Evolutionary conservation across 1,139 yeast genomes (phyloP).

Genomic region (Keqinozyma sinolaborantium): DNA sequence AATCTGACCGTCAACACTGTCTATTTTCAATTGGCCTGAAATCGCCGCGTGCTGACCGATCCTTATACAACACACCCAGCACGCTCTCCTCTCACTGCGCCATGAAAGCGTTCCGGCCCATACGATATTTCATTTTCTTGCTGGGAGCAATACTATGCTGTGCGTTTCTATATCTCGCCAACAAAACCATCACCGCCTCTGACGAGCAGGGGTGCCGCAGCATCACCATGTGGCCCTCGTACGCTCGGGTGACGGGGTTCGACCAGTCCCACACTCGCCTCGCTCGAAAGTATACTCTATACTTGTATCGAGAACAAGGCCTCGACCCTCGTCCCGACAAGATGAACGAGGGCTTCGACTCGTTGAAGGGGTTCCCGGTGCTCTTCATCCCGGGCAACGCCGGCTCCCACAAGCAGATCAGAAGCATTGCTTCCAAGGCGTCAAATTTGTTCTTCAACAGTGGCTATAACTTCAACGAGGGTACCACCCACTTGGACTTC

Average conservation of each 20-base stretch:
- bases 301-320: slow-evolving; percentile 74
- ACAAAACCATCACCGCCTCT: slow-evolving; percentile 22
- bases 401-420: slow-evolving; percentile 84
- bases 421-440: slow-evolving; percentile 85
- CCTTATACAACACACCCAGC: too few species aligned
- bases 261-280: slow-evolving; percentile 67
- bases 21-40: too few species aligned
- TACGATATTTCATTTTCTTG: slow-evolving; percentile 1
- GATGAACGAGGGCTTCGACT: slow-evolving; percentile 25
- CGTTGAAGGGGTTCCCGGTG: slow-evolving; percentile 75
- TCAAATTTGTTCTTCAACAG: slow-evolving; percentile 45
- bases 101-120: slow-evolving; percentile 2
- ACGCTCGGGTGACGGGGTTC: slow-evolving; percentile 68
- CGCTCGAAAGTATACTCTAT: slow-evolving; percentile 77
- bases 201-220: slow-evolving; percentile 48
- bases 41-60: too few species aligned
- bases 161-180: slow-evolving; percentile 14
- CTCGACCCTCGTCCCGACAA: slow-evolving; percentile 55
- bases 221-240: slow-evolving; percentile 74
- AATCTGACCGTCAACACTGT: too few species aligned
- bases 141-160: slow-evolving; percentile 9
- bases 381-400: slow-evolving; percentile 97
- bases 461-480: slow-evolving; percentile 17
- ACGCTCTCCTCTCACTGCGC: too few species aligned
- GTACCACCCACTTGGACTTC: slow-evolving; percentile 57